Evolutionary conservation across 2,329 filamentous ascomycete genomes (phyloP).

Genomic region (Myotisia sp.): DNA sequence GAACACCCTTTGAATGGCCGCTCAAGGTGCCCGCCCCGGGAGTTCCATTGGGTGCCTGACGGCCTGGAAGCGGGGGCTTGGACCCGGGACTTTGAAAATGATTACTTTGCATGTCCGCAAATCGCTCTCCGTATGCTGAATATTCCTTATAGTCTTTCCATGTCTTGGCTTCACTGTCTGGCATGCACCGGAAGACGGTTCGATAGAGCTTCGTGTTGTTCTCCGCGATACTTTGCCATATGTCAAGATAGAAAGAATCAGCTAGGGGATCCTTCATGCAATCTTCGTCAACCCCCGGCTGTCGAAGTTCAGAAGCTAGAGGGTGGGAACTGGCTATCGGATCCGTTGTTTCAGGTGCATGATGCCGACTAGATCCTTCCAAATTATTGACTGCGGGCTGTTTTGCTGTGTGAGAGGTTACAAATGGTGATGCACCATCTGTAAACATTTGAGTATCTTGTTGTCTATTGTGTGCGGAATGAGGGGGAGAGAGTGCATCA

Average conservation of each 20-base stretch:
- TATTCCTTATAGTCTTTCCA: conserved; percentile 91
- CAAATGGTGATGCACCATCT: not conserved
- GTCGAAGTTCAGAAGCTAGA: conserved; percentile 51
- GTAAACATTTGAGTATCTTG: not conserved
- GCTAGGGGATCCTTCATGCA: conserved; percentile 89
- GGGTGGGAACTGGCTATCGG: conserved; percentile 34
- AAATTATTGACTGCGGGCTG: conserved; percentile 37
- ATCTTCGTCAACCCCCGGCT: conserved; percentile 64
- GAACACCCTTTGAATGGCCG: conserved; percentile 13
- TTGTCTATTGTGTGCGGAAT: not conserved
- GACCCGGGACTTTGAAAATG: conserved; percentile 24
- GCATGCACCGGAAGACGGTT: conserved; percentile 90
- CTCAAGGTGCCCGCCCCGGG: conserved; percentile 27
- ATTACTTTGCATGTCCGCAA: conserved; percentile 52
- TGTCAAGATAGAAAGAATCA: conserved; percentile 67
- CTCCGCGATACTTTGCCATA: conserved; percentile 73
- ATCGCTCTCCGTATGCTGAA: conserved; percentile 59
- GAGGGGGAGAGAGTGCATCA: not conserved
- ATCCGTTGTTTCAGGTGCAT: conserved; percentile 3
- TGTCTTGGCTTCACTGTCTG: conserved; percentile 80
- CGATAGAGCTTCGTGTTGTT: conserved; percentile 96
- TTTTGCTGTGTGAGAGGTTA: conserved; percentile 5
- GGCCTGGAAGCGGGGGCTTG: conserved; percentile 14
- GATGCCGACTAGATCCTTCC: conserved; percentile 29
- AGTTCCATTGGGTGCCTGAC: conserved; percentile 26